Evolutionary conservation across 1,284 basidiomycete genomes (phyloP).

Genomic region (Cutaneotrichosporon cyanovorans): DNA sequence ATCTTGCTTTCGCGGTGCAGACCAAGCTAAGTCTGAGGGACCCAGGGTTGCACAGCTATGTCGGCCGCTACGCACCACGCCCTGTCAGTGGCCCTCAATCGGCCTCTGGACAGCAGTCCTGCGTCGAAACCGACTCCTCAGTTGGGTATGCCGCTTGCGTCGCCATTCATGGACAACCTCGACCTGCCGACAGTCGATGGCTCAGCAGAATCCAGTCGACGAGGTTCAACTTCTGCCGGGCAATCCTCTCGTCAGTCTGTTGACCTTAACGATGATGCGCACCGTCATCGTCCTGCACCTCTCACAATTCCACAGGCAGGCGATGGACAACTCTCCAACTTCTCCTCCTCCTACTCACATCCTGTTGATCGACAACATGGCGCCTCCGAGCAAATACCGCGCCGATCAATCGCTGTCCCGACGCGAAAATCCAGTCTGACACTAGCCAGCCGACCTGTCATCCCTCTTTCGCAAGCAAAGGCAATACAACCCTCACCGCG

Average conservation of each 20-base stretch:
- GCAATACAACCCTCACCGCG: too few relatives aligned
- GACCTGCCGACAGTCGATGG: background rate
- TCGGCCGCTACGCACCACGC: slow-evolving; percentile 6
- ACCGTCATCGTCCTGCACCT: background rate
- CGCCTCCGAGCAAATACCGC: too few relatives aligned
- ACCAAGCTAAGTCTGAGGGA: too few relatives aligned
- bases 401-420: too few relatives aligned
- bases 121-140: slow-evolving; percentile 1
- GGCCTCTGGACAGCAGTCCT: slow-evolving; percentile 23
- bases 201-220: slow-evolving; percentile 7
- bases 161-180: slow-evolving; percentile 3
- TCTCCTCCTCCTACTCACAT: slow-evolving; percentile 16
- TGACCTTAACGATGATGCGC: background rate
- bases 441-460: too few relatives aligned
- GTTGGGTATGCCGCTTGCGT: slow-evolving; percentile 3
- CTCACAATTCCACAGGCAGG: slow-evolving; percentile 7
- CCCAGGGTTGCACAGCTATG: slow-evolving; percentile 9
- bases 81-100: slow-evolving; percentile 3
- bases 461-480: too few relatives aligned
- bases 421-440: too few relatives aligned
- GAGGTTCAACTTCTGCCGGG: background rate
- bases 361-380: slow-evolving; percentile 2
- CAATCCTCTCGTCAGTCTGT: slow-evolving; percentile 3
- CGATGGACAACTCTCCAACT: background rate
- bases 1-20: too few relatives aligned